Percentiles rank a stretch among this genome's conserved stretches.
These are phyloP conservation scores for Cucurbita moschata DNA, from an alignment of 306 rosid species.

Conservation along the genomic window DNA sequence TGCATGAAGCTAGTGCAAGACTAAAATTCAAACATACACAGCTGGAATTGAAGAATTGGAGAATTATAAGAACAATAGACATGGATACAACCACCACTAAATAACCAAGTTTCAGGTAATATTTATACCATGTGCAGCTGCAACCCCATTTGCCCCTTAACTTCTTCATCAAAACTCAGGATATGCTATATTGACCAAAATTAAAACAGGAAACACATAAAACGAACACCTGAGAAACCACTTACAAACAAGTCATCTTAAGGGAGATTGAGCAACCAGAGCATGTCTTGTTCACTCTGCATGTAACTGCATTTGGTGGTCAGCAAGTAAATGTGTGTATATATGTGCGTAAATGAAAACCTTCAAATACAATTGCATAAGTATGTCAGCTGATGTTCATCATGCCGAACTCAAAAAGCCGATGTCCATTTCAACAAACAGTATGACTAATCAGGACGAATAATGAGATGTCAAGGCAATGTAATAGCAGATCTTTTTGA, in stretches of 20 bases:
- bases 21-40: background rate
- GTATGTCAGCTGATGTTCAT: background rate
- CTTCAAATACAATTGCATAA: slow-evolving; percentile 6
- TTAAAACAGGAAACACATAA: background rate
- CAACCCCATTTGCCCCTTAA: background rate
- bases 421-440: background rate
- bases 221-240: background rate
- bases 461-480: background rate
- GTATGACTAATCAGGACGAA: background rate
- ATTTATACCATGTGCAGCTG: background rate
- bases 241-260: background rate
- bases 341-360: background rate
- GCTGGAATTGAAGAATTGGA: background rate
- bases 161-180: background rate
- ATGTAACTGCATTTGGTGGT: background rate
- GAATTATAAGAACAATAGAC: background rate
- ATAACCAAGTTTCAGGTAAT: too few relatives aligned
- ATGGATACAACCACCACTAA: background rate
- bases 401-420: background rate
- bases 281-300: background rate
- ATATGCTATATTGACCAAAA: background rate
- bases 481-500: background rate
- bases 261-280: background rate
- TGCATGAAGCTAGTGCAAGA: background rate
- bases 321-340: background rate